phyloP scores from a whole-genome alignment of 2,329 filamentous ascomycete genomes.

The Sclerotinia subarctica region DNA sequence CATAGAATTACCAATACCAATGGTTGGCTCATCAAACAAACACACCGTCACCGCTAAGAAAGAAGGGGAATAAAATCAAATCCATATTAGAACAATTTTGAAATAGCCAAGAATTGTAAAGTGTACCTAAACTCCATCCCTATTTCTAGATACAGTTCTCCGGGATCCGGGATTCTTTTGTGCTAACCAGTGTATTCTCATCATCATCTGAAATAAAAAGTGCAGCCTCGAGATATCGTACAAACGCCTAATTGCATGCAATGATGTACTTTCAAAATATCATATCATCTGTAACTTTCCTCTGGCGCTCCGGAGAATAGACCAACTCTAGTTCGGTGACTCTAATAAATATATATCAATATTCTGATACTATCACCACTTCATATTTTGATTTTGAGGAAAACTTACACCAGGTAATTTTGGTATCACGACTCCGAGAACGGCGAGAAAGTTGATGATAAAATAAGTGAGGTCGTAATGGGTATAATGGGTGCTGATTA shows the following conservation, averaged over 20 bases:
- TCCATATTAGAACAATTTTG: constrained; percentile 15
- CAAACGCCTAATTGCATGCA: constrained; percentile 33
- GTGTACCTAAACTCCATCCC: constrained; percentile 32
- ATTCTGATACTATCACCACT: background rate
- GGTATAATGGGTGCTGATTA: constrained; percentile 97
- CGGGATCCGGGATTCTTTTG: constrained; percentile 25
- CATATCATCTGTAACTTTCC: constrained; percentile 44
- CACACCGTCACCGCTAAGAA: background rate
- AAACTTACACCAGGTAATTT: constrained; percentile 88
- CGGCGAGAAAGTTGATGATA: constrained; percentile 92
- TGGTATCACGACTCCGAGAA: constrained; percentile 88
- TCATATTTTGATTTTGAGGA: background rate
- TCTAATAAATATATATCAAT: constrained; percentile 48
- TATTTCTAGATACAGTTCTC: constrained; percentile 33
- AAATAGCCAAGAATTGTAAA: constrained; percentile 32
- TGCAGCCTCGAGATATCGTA: constrained; percentile 34
- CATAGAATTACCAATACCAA: background rate
- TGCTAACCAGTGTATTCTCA: constrained; percentile 31
- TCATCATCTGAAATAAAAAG: constrained; percentile 29
- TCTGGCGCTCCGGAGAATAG: constrained; percentile 69
- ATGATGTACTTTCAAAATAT: constrained; percentile 19
- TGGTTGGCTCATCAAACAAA: background rate
- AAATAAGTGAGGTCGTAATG: constrained; percentile 98
- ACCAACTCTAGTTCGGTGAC: constrained; percentile 74
- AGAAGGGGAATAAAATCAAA: background rate